phyloP scores from a whole-genome alignment of 2,329 filamentous ascomycete genomes.

The Aureobasidium pullulans region DNA sequence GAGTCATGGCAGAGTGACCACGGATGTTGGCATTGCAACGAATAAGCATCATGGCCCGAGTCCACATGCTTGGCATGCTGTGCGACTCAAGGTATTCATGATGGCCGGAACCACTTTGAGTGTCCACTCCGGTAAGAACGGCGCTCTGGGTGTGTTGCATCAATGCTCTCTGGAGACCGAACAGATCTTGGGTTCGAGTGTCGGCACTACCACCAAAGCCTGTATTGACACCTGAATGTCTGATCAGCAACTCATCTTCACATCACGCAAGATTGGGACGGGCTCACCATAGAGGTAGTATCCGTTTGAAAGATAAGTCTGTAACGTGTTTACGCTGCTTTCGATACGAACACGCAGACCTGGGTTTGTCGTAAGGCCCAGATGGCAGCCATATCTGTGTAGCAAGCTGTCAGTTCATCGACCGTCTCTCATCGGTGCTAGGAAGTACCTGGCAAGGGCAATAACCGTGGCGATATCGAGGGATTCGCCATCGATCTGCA shows the following conservation, averaged over 20 bases:
- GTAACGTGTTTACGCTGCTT: too few species aligned
- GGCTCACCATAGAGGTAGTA: background rate
- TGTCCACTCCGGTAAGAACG: conserved; percentile 32
- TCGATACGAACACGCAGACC: too few species aligned
- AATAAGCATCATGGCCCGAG: conserved; percentile 48
- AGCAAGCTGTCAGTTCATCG: background rate
- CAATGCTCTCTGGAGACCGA: conserved; percentile 48
- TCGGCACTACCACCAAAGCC: conserved; percentile 61
- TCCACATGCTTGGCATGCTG: conserved; percentile 44
- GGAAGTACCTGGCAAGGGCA: background rate
- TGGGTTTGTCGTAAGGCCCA: background rate
- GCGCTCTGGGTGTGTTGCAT: conserved; percentile 50
- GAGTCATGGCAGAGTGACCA: conserved; percentile 49
- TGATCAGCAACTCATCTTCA: background rate
- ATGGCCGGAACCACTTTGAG: too few species aligned
- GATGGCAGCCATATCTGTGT: conserved; percentile 4
- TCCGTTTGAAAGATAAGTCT: background rate
- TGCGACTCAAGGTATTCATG: conserved; percentile 14
- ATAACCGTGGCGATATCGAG: conserved; percentile 5
- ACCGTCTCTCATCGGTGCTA: background rate
- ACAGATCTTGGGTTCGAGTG: conserved; percentile 44
- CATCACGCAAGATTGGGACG: too few species aligned
- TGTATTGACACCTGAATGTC: conserved; percentile 42
- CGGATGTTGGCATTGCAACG: conserved; percentile 50
- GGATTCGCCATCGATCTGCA: conserved; percentile 8